Evolutionary conservation across 371 early-diverging fungal species (phyloP).

Genomic region (Mortierella sp.): DNA sequence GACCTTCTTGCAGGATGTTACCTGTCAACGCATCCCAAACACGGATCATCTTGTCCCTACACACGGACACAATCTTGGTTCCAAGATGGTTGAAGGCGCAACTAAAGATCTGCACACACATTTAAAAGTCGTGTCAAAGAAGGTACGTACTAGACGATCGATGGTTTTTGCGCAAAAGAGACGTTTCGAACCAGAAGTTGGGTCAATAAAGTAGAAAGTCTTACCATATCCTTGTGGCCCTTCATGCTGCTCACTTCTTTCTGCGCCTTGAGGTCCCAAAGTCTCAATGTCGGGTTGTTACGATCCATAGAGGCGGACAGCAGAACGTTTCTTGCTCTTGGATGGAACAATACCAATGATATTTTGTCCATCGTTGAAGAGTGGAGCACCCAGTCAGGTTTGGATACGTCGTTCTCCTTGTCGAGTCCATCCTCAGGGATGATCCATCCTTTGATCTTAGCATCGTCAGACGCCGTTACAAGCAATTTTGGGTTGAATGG

Average conservation of each 20-base stretch:
- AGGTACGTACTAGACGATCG: no score
- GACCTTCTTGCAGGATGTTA: slow-evolving; percentile 61
- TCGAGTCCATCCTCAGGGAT: slow-evolving; percentile 72
- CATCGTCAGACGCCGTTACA: slow-evolving; percentile 77
- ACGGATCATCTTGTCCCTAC: slow-evolving; percentile 73
- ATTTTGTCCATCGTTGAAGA: slow-evolving; percentile 67
- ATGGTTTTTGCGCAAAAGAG: no score
- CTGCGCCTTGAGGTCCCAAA: slow-evolving; percentile 61
- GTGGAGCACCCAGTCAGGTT: slow-evolving; percentile 35
- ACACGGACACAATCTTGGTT: slow-evolving; percentile 65
- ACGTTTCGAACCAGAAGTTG: no score
- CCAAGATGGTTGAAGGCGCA: slow-evolving; percentile 77
- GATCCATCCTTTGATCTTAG: slow-evolving; percentile 76
- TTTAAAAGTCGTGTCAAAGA: no score
- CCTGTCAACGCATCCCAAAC: slow-evolving; percentile 72
- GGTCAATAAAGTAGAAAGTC: not conserved
- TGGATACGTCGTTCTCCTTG: slow-evolving; percentile 40
- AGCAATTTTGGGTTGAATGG: slow-evolving; percentile 73
- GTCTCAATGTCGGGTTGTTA: slow-evolving; percentile 58
- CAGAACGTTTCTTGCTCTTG: slow-evolving; percentile 66
- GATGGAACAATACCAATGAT: slow-evolving; percentile 71
- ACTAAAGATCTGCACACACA: slow-evolving; percentile 56
- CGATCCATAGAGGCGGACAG: slow-evolving; percentile 65
- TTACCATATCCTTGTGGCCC: slow-evolving; percentile 56
- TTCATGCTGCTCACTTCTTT: slow-evolving; percentile 50